phyloP scores from a whole-genome alignment of 441 rosid genomes.

The Brassica balearica region DNA sequence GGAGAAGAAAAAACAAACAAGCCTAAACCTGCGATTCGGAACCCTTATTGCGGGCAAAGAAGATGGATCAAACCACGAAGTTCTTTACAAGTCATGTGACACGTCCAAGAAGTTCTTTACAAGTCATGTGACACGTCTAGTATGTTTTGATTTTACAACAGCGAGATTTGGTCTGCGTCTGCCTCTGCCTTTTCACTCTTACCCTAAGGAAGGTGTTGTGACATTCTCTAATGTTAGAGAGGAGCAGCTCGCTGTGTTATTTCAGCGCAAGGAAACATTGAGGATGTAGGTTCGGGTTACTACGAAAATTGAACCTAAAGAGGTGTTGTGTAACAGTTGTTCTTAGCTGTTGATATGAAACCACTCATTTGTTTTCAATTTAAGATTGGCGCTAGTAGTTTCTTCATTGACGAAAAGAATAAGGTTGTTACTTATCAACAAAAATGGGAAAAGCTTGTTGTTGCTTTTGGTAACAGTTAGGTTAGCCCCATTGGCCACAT shows the following conservation, averaged over 20 bases:
- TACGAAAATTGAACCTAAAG: not conserved
- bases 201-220: not conserved
- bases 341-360: not conserved
- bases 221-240: not conserved
- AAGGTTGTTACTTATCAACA: not conserved
- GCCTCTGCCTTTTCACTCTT: not conserved
- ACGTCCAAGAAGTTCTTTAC: too few species aligned
- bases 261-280: not conserved
- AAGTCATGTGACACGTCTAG: too few species aligned
- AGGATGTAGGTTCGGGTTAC: not conserved
- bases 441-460: not conserved
- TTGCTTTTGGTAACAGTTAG: not conserved
- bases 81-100: too few species aligned
- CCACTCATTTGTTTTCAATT: not conserved
- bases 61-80: not conserved
- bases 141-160: too few species aligned
- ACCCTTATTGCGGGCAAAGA: not conserved
- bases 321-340: not conserved
- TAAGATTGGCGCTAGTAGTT: not conserved
- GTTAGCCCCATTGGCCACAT: not conserved
- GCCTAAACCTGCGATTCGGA: not conserved
- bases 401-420: not conserved
- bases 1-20: not conserved
- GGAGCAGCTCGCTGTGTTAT: not conserved
- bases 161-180: not conserved